Evolutionary conservation across 2,329 filamentous ascomycete species (phyloP).

Genomic region (Exophiala sp.): DNA sequence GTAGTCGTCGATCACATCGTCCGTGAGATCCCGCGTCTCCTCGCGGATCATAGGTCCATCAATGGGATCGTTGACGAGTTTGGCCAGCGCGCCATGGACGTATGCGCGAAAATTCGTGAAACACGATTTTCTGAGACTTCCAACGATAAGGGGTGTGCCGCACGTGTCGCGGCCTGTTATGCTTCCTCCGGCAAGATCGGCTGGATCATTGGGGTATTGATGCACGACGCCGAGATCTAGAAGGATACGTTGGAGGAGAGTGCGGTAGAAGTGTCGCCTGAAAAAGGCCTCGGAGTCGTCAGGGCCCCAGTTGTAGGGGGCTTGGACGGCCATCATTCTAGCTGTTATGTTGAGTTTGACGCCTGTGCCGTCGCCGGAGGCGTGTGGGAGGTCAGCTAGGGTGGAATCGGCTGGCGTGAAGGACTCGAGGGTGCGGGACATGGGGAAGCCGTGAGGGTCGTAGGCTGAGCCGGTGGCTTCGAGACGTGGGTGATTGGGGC

Average conservation of each 20-base stretch:
- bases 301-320: slow-evolving; percentile 84
- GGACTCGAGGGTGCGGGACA: slow-evolving; percentile 66
- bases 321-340: slow-evolving; percentile 97
- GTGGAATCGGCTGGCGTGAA: background rate
- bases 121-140: slow-evolving; percentile 74
- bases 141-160: slow-evolving; percentile 79
- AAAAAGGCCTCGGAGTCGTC: slow-evolving; percentile 84
- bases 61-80: slow-evolving; percentile 62
- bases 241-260: slow-evolving; percentile 87
- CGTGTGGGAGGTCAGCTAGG: slow-evolving; percentile 46
- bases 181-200: slow-evolving; percentile 27
- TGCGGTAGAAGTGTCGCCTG: slow-evolving; percentile 86
- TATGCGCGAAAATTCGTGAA: slow-evolving; percentile 74
- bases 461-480: slow-evolving; percentile 65
- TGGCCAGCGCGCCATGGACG: slow-evolving; percentile 73
- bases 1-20: slow-evolving; percentile 72
- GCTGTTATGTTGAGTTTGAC: slow-evolving; percentile 91
- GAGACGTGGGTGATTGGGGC: slow-evolving; percentile 69
- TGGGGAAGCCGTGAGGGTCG: slow-evolving; percentile 90
- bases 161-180: slow-evolving; percentile 30
- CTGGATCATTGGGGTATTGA: slow-evolving; percentile 37
- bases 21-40: slow-evolving; percentile 66
- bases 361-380: slow-evolving; percentile 50
- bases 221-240: slow-evolving; percentile 76
- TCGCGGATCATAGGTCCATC: slow-evolving; percentile 60